Evolutionary conservation across 2,329 filamentous ascomycete species (phyloP).

Genomic region (Ploettnerulaceae sp.): DNA sequence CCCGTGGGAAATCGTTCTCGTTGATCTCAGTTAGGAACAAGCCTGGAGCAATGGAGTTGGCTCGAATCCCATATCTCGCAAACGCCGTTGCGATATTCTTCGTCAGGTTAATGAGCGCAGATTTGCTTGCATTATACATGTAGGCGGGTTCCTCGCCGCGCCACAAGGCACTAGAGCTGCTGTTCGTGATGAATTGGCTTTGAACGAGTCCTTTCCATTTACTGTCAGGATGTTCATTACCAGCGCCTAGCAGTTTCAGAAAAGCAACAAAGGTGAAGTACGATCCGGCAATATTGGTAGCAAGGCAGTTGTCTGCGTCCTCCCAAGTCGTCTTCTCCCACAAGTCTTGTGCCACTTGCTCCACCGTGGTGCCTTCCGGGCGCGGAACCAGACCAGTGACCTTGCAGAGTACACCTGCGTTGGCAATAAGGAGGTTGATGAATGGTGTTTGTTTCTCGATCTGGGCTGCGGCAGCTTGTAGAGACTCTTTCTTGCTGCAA

Average conservation of each 20-base stretch:
- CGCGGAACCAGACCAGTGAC: too few relatives aligned
- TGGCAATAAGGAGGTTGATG: slow-evolving; percentile 55
- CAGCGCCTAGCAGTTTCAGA: slow-evolving; percentile 3
- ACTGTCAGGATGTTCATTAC: slow-evolving; percentile 4
- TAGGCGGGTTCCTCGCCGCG: slow-evolving; percentile 4
- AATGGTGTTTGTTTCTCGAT: slow-evolving; percentile 46
- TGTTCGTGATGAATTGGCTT: slow-evolving; percentile 3
- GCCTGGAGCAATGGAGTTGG: slow-evolving; percentile 55
- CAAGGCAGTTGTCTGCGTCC: too few relatives aligned
- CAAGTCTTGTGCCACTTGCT: too few relatives aligned
- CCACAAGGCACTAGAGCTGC: not conserved
- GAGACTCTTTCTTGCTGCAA: slow-evolving; percentile 55
- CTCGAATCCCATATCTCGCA: slow-evolving; percentile 9
- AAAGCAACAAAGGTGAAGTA: slow-evolving; percentile 1
- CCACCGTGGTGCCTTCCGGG: too few relatives aligned
- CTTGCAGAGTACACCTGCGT: too few relatives aligned
- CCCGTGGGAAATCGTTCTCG: not conserved
- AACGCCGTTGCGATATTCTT: slow-evolving; percentile 17
- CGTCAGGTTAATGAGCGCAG: slow-evolving; percentile 41
- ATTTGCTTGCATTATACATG: slow-evolving; percentile 40
- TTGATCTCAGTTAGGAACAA: slow-evolving; percentile 58
- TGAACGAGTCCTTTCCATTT: not conserved
- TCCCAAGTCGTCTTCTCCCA: too few relatives aligned
- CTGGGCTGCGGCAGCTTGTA: slow-evolving; percentile 50
- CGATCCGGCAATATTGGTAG: not conserved